phyloP scores from a whole-genome alignment of 2,329 filamentous ascomycete genomes.

The Huntiella decipiens region DNA sequence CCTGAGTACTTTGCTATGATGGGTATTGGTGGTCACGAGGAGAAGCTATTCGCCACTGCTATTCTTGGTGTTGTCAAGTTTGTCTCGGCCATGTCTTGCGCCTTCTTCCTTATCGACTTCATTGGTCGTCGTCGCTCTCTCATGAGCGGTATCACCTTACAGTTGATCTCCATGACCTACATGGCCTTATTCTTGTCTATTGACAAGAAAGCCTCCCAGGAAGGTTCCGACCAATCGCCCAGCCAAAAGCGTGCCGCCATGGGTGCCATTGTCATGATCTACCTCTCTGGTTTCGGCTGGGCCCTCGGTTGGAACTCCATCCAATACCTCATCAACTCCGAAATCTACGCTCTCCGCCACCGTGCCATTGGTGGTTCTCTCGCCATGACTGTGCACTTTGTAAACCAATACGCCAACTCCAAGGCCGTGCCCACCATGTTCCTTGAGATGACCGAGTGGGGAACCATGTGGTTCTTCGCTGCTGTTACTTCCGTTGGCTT shows the following conservation, averaged over 20 bases:
- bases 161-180: conserved; percentile 43
- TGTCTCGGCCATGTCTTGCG: conserved; percentile 44
- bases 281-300: conserved; percentile 49
- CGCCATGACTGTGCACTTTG: conserved; percentile 63
- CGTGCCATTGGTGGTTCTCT: conserved; percentile 51
- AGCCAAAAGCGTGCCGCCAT: conserved; percentile 37
- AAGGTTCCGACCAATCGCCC: conserved; percentile 22
- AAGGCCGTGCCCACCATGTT: conserved; percentile 62
- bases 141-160: conserved; percentile 38
- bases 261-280: conserved; percentile 56
- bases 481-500: conserved; percentile 49
- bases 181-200: conserved; percentile 39
- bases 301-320: conserved; percentile 56
- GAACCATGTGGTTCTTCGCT: conserved; percentile 62
- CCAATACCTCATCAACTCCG: conserved; percentile 61
- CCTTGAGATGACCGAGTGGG: conserved; percentile 38
- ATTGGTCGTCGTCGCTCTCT: conserved; percentile 55
- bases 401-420: conserved; percentile 59
- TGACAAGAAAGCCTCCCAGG: conserved; percentile 21
- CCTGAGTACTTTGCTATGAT: conserved; percentile 54
- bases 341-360: conserved; percentile 58
- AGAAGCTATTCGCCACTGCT: conserved; percentile 53
- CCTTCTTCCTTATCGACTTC: conserved; percentile 61
- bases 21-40: conserved; percentile 46
- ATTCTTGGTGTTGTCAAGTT: conserved; percentile 64